Percentiles rank a stretch among this genome's conserved stretches.
Evolutionary conservation across 441 rosid species (phyloP).

Genomic region (Bruguiera hainesii): DNA sequence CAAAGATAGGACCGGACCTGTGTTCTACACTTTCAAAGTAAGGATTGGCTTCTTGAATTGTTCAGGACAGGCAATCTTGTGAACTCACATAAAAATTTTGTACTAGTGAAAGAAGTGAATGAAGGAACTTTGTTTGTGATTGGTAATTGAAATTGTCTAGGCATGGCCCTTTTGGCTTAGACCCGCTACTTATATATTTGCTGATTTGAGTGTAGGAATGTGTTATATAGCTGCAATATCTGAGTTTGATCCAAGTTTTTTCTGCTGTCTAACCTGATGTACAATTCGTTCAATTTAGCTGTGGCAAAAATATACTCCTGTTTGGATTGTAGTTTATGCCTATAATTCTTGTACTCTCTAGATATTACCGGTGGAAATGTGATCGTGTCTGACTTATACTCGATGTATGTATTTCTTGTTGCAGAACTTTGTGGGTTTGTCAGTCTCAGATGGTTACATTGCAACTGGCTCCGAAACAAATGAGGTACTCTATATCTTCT

Average conservation of each 20-base stretch:
- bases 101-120: too few relatives aligned
- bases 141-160: too few relatives aligned
- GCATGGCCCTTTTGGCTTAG: neutral
- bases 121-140: too few relatives aligned
- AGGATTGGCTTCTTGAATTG: too few relatives aligned
- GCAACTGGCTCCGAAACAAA: conserved; percentile 99
- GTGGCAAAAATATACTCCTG: neutral
- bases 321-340: neutral
- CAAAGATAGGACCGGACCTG: too few relatives aligned
- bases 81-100: too few relatives aligned
- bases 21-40: too few relatives aligned
- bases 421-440: conserved; percentile 96
- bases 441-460: conserved; percentile 92
- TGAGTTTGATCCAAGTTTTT: neutral
- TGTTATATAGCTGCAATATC: neutral
- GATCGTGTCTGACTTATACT: neutral
- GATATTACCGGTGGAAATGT: neutral
- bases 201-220: neutral
- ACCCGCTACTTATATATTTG: neutral
- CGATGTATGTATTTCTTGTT: conserved; percentile 20
- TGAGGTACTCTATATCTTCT: conserved; percentile 52
- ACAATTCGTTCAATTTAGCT: too few relatives aligned
- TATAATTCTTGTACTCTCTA: neutral
- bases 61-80: too few relatives aligned
- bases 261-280: too few relatives aligned